These are phyloP conservation scores for Silybum marianum DNA, from an alignment of 129 eudicot species.

Conservation along the genomic window DNA sequence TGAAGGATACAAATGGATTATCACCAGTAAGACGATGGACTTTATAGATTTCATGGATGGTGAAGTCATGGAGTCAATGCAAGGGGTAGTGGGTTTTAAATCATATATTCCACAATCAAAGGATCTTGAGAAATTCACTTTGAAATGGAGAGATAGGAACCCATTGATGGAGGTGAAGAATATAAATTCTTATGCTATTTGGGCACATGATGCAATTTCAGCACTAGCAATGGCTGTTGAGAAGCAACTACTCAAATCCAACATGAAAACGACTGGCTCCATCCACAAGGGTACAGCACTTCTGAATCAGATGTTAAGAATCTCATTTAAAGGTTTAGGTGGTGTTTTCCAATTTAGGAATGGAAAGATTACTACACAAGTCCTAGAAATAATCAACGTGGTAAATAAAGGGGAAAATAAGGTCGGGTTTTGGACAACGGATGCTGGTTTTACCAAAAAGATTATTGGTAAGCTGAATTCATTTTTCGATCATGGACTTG, in stretches of 20 bases:
- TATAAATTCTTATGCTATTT: conserved; percentile 27
- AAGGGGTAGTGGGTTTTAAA: conserved; percentile 53
- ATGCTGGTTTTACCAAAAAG: conserved; percentile 25
- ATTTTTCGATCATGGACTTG: background rate
- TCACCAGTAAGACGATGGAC: conserved; percentile 39
- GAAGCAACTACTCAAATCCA: background rate
- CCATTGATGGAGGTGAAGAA: conserved; percentile 13
- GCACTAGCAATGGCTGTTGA: conserved; percentile 56
- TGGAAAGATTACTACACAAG: conserved; percentile 9
- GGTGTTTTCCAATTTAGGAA: conserved; percentile 38
- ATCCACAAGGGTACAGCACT: conserved; percentile 30
- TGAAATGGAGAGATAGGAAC: conserved; percentile 23
- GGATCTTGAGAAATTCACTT: conserved; percentile 22
- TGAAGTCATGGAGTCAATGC: conserved; percentile 35
- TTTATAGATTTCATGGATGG: conserved; percentile 29
- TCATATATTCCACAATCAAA: conserved; percentile 42
- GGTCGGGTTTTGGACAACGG: conserved; percentile 57
- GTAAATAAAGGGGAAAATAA: conserved; percentile 27
- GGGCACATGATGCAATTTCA: conserved; percentile 58
- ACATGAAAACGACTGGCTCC: background rate
- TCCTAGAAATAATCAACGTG: conserved; percentile 40
- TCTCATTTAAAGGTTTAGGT: conserved; percentile 38
- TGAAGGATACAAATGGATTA: conserved; percentile 61
- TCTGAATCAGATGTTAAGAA: conserved; percentile 23
- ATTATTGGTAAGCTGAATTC: conserved; percentile 11